These are phyloP conservation scores for Cairneyella variabilis DNA, from an alignment of 495 filamentous ascomycete species.

Conservation along the genomic window DNA sequence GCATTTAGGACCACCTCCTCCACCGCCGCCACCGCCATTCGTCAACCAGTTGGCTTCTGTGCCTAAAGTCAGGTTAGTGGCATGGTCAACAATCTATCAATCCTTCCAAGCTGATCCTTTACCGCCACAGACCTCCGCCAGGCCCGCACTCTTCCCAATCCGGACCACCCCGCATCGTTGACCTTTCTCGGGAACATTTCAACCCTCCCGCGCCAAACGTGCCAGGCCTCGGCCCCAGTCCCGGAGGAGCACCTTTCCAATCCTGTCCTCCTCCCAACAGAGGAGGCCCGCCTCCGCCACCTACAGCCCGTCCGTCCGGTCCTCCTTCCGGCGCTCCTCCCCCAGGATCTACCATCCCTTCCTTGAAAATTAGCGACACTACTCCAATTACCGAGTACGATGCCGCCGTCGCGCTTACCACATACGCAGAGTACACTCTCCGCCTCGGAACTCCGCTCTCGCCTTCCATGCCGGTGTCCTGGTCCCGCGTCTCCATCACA, in stretches of 20 bases:
- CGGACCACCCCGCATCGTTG: too few species aligned
- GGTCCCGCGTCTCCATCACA: conserved; percentile 9
- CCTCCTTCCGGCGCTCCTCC: background rate
- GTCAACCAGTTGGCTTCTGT: background rate
- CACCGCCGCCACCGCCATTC: background rate
- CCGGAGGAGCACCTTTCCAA: too few species aligned
- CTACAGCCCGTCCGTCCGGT: background rate
- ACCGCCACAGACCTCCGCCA: background rate
- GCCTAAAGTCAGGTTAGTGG: background rate
- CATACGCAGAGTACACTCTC: conserved; percentile 15
- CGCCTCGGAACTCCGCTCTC: conserved; percentile 3
- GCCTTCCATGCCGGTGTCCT: background rate
- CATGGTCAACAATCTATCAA: too few species aligned
- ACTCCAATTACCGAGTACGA: conserved; percentile 10
- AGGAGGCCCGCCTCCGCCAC: conserved; percentile 1
- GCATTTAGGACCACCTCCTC: background rate
- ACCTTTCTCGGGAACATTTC: too few species aligned
- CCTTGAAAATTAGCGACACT: conserved; percentile 8
- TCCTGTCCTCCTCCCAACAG: too few species aligned
- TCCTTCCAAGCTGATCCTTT: background rate
- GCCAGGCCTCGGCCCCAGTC: too few species aligned
- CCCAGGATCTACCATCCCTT: background rate
- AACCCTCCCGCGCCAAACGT: too few species aligned
- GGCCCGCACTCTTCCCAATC: background rate
- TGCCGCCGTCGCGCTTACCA: conserved; percentile 7